phyloP scores from a whole-genome alignment of 805 yeast genomes.

The Yamadazyma paraphyllophila region DNA sequence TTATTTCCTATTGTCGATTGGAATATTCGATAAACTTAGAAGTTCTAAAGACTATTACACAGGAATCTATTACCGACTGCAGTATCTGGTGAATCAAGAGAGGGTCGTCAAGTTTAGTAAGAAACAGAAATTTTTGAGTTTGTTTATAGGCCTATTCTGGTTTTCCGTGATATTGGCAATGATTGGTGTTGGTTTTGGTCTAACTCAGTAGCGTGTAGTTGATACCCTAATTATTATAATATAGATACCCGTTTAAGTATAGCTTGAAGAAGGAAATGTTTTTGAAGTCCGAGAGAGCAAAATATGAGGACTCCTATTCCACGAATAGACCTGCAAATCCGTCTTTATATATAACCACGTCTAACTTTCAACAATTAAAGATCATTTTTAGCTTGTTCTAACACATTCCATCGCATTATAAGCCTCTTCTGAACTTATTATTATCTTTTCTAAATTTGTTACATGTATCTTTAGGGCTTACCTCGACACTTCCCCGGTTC shows the following conservation, averaged over 20 bases:
- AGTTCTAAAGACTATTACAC: constrained; percentile 13
- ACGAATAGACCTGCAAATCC: too few relatives aligned
- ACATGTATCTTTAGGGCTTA: too few relatives aligned
- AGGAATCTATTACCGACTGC: constrained; percentile 14
- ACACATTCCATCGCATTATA: too few relatives aligned
- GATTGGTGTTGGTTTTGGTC: constrained; percentile 41
- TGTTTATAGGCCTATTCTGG: constrained; percentile 34
- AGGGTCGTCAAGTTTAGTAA: constrained; percentile 16
- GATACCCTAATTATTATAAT: not conserved
- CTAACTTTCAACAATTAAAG: too few relatives aligned
- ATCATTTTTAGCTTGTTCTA: too few relatives aligned
- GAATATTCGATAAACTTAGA: constrained; percentile 29
- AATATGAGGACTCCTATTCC: not conserved
- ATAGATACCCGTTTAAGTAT: not conserved
- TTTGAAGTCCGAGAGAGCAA: not conserved
- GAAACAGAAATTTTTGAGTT: constrained; percentile 31
- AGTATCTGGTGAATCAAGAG: constrained; percentile 11
- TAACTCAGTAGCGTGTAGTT: constrained; percentile 7
- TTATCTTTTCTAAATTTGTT: too few relatives aligned
- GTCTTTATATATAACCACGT: too few relatives aligned
- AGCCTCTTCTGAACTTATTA: too few relatives aligned
- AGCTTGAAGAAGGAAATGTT: too few relatives aligned
- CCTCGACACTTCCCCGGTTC: too few relatives aligned
- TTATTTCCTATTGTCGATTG: constrained; percentile 34
- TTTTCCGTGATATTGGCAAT: constrained; percentile 30